Evolutionary conservation across 441 rosid genomes (phyloP).

Genomic region (Geranium incanum): DNA sequence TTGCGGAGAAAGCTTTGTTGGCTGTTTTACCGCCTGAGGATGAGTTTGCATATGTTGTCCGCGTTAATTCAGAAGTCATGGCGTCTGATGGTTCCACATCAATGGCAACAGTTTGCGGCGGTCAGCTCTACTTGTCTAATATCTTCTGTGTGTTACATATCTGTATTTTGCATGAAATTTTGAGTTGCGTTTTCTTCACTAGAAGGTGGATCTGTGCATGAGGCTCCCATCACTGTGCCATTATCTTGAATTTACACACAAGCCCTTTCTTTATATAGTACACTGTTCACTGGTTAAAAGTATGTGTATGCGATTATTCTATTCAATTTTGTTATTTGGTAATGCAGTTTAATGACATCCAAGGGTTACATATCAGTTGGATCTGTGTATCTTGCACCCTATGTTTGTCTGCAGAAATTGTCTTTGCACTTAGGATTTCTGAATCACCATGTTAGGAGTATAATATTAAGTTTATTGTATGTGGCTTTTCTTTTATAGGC

Average conservation of each 20-base stretch:
- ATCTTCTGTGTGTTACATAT: conserved; percentile 7
- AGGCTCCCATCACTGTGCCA: neutral
- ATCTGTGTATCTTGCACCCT: neutral
- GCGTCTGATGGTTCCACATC: conserved; percentile 99
- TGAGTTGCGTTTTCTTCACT: neutral
- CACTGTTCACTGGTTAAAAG: neutral
- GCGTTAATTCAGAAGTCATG: conserved; percentile 94
- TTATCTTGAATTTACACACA: neutral
- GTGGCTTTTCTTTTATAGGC: conserved; percentile 41
- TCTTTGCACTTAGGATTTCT: neutral
- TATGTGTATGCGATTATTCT: neutral
- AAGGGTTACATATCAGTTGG: neutral
- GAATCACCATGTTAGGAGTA: neutral
- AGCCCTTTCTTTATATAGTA: conserved; percentile 8
- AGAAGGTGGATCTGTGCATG: neutral
- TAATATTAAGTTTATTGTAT: conserved; percentile 17
- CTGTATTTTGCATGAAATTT: conserved; percentile 14
- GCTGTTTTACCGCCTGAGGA: conserved; percentile 91
- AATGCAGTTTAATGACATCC: neutral
- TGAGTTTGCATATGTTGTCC: conserved; percentile 64
- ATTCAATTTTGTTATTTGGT: neutral
- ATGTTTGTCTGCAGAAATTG: neutral
- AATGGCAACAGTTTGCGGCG: conserved; percentile 98
- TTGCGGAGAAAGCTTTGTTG: conserved; percentile 93
- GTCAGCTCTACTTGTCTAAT: conserved; percentile 23